Percentiles rank a stretch among this genome's conserved stretches.
Evolutionary conservation across 2,329 filamentous ascomycete genomes (phyloP).

Genomic region (Colletotrichum ledebouriae): DNA sequence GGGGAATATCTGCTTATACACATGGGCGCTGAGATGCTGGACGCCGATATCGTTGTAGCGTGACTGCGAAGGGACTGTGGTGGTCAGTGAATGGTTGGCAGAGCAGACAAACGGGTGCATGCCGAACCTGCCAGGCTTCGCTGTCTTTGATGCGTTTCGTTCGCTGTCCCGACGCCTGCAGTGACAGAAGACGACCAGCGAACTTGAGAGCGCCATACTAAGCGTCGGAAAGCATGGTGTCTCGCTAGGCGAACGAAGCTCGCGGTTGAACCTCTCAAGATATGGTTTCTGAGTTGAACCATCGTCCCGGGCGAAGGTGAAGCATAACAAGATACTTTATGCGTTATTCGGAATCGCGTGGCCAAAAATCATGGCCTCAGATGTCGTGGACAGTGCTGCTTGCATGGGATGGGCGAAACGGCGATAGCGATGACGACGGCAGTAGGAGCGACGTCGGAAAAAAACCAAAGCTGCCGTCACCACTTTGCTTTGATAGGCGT

Average conservation of each 20-base stretch:
- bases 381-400: slow-evolving; percentile 50
- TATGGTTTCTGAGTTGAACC: slow-evolving; percentile 44
- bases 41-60: slow-evolving; percentile 95
- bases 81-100: slow-evolving; percentile 26
- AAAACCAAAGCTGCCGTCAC: slow-evolving; percentile 34
- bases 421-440: slow-evolving; percentile 55
- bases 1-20: slow-evolving; percentile 87
- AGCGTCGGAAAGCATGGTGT: slow-evolving; percentile 58
- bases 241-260: slow-evolving; percentile 66
- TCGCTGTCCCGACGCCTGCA: slow-evolving; percentile 41
- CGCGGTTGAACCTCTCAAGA: slow-evolving; percentile 58
- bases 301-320: slow-evolving; percentile 30
- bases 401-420: slow-evolving; percentile 48
- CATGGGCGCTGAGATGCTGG: slow-evolving; percentile 88
- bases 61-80: slow-evolving; percentile 65
- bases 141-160: slow-evolving; percentile 35
- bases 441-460: slow-evolving; percentile 29
- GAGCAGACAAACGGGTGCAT: neutral
- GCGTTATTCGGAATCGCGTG: neutral
- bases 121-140: slow-evolving; percentile 58
- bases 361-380: slow-evolving; percentile 2
- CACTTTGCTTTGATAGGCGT: slow-evolving; percentile 11
- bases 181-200: slow-evolving; percentile 61
- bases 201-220: slow-evolving; percentile 52
- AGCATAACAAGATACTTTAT: slow-evolving; percentile 11